Evolutionary conservation across 2,329 filamentous ascomycete genomes (phyloP), one percentile per base, ranked within the genome.

Genomic region (Coleophoma cylindrospora): DNA sequence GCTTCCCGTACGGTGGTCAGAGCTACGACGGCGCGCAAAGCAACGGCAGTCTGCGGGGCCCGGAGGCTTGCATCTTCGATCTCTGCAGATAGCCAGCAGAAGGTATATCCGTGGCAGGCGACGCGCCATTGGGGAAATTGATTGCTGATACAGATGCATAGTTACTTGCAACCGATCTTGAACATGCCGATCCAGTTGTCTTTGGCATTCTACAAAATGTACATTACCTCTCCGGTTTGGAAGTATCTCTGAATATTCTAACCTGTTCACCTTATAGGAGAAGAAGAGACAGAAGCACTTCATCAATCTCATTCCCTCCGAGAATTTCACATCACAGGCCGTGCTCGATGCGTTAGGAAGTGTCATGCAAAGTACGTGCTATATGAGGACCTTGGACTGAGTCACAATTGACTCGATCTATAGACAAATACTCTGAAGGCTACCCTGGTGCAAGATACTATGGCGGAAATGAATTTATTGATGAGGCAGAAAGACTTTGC

Each of bases 361-460:
- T 75, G 87, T 91, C 48, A 96, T 96, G 91, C 91, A 95, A 70
- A 96, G 89, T 91, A 74, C 59, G 80, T 71, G 48, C 34, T 40
- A 12, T 27, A 12, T 15, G 13, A 40, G 15, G 21, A 34, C 40
- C 27, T 66, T 63, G 50, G 62, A 64, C 59, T 64, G 64, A 59
- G 62, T 68, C 56, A 67, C 65, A 54, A 67, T 69, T 63, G 64
- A 70, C 52, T 58, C 5, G 68, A 47, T 40, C 33, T 38, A 33
- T 45, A 87, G 89, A 97, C 73, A 97, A 99, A 70, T 99, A 99
- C 74, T 97, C 94, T 0, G 94, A 99, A 71, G 94, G 94, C 47
- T 99, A 99, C 64, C 94, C 92, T 33, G 94, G 94, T 50, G 92
- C 92, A 54, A 81, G 92, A 66, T 97, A 97, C 74, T 97, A 97